These are phyloP conservation scores for Sparassis latifolia DNA, from an alignment of 1,284 basidiomycete genomes.

Conservation along the genomic window DNA sequence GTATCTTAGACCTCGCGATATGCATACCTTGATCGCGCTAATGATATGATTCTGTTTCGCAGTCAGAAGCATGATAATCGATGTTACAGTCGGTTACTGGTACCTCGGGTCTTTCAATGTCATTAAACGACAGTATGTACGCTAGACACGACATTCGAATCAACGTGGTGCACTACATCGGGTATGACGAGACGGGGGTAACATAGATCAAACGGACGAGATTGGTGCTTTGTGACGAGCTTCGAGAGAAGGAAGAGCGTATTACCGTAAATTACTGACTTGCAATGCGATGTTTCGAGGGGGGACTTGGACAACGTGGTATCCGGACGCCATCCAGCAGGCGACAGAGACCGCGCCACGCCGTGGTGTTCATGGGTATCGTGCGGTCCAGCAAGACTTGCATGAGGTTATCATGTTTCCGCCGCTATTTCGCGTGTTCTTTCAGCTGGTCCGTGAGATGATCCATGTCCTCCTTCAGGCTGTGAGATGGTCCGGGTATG, in stretches of 20 bases:
- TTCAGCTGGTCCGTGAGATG: conserved; percentile 36
- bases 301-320: conserved; percentile 8
- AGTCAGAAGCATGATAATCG: too few species aligned
- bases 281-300: background rate
- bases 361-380: conserved; percentile 10
- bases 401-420: conserved; percentile 12
- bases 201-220: conserved; percentile 12
- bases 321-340: conserved; percentile 11
- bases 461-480: conserved; percentile 62
- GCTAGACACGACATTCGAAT: too few species aligned
- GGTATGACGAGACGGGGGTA: conserved; percentile 22
- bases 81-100: too few species aligned
- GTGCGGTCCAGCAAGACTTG: conserved; percentile 3
- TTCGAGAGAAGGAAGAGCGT: background rate
- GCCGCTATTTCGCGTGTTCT: conserved; percentile 15
- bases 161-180: conserved; percentile 11
- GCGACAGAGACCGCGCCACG: conserved; percentile 8
- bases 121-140: background rate
- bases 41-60: too few species aligned
- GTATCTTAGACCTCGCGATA: too few species aligned
- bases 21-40: too few species aligned
- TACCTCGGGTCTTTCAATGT: background rate
- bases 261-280: conserved; percentile 4
- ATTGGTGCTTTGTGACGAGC: conserved; percentile 2
- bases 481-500: conserved; percentile 27